Evolutionary conservation across 2,329 filamentous ascomycete genomes (phyloP), one percentile per base, ranked within the genome.

Genomic region (Cadophora sp.): DNA sequence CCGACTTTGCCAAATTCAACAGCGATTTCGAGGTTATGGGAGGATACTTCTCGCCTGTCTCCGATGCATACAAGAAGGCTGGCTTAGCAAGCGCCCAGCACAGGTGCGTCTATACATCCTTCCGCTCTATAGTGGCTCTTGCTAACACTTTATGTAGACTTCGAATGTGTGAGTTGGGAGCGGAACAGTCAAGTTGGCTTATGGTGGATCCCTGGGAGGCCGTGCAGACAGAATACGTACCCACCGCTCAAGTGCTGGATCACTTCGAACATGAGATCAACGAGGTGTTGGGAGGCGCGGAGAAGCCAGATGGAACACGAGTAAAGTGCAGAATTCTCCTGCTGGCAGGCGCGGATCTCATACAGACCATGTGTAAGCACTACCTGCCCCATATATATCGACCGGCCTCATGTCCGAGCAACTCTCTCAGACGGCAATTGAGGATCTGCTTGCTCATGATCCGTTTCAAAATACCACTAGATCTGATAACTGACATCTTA

Each of bases 181-280:
- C 93, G 22, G 85, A 91, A 72, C 89, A 91, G 61, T 89, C 90
- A 60, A 88, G 88, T 73, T 94, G 91, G 89, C 83, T 96, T 68
- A 68, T 93, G 88, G 92, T 96, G 55, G 93, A 97, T 77, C 89
- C 91, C 0, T 96, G 92, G 90, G 94, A 97, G 83, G 91, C 93
- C n/a, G 83, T 91, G 74, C 89, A 96, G 80, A 87, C 90, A 75
- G 85, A 91, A 72, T 98, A 97, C 77, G 90, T 93, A 69, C 93
- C 94, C 18, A 98, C 95, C 0, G 95, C 94, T 47, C 87, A 91
- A 73, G 94, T 97, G 48, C 83, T 97, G 59, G 93, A 97, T 76
- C 95, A 97, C 80, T 96, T 97, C 74, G 89, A 96, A 72, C 82
- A 95, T 76, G 93, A 97, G 78, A 92, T 97, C 77, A 97, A 97